Evolutionary conservation across 129 eudicot species (phyloP).

Genomic region (Chrysanthemum lavandulifolium): DNA sequence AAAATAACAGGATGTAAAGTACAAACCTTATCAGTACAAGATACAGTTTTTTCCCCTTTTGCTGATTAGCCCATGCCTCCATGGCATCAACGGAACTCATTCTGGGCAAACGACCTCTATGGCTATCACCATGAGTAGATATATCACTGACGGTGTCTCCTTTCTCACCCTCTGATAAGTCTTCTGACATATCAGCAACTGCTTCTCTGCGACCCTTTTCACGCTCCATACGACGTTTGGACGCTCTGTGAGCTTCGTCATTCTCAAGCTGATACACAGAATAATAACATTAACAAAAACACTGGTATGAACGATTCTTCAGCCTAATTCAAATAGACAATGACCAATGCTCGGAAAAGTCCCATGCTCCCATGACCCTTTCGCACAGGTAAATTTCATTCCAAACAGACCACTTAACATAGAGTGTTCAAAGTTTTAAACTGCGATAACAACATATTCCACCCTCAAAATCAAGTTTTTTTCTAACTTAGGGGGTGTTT

Average conservation of each 20-base stretch:
- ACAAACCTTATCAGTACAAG: conserved; percentile 70
- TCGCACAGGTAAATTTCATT: no score
- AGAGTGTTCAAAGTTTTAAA: no score
- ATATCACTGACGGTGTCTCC: conserved; percentile 63
- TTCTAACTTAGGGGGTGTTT: no score
- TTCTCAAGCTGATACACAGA: conserved; percentile 68
- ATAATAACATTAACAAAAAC: conserved; percentile 7
- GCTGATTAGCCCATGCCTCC: conserved; percentile 93
- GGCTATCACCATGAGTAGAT: conserved; percentile 76
- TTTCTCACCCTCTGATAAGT: conserved; percentile 95
- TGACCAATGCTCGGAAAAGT: no score
- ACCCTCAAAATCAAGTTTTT: no score
- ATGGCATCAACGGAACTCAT: conserved; percentile 79
- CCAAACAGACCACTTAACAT: no score
- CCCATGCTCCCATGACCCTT: no score
- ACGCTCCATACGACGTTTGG: conserved; percentile 88
- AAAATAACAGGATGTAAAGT: no score
- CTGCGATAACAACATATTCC: no score
- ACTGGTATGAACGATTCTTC: neutral
- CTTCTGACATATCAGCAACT: conserved; percentile 98
- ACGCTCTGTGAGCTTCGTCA: conserved; percentile 73
- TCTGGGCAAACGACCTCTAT: conserved; percentile 80
- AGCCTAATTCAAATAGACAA: neutral
- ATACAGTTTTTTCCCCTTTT: conserved; percentile 87
- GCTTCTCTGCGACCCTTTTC: conserved; percentile 97